These are phyloP conservation scores for Globisporangium nunn DNA, from an alignment of 352 stramenopile genomes.

Conservation along the genomic window DNA sequence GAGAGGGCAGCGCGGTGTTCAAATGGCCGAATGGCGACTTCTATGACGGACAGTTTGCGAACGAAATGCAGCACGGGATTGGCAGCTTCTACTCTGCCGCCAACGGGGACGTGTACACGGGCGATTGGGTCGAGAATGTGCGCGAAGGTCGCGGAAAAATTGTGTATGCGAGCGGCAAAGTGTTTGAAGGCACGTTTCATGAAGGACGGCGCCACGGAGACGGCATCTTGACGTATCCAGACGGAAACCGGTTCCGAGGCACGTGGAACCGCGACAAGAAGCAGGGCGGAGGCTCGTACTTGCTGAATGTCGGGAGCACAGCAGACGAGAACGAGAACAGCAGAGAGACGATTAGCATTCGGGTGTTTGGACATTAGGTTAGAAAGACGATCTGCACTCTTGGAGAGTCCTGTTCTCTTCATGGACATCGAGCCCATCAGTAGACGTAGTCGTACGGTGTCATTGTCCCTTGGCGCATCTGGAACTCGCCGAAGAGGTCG, in stretches of 20 bases:
- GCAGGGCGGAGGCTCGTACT: slow-evolving; percentile 73
- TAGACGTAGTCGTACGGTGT: slow-evolving; percentile 66
- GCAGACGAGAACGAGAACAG: slow-evolving; percentile 3
- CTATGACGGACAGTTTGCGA: slow-evolving; percentile 74
- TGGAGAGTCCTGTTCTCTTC: no score
- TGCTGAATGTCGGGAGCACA: slow-evolving; percentile 25
- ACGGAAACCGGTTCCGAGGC: slow-evolving; percentile 81
- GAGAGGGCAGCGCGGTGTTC: slow-evolving; percentile 74
- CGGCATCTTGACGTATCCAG: slow-evolving; percentile 73
- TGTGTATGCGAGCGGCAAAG: slow-evolving; percentile 68
- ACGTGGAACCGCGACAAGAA: slow-evolving; percentile 86
- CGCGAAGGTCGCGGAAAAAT: slow-evolving; percentile 73
- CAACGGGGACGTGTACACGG: slow-evolving; percentile 55
- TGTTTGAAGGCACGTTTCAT: slow-evolving; percentile 83
- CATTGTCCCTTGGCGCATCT: slow-evolving; percentile 55
- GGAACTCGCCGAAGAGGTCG: slow-evolving; percentile 55
- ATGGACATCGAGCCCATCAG: slow-evolving; percentile 10
- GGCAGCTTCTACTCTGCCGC: slow-evolving; percentile 57
- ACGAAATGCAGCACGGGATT: slow-evolving; percentile 74
- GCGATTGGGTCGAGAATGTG: slow-evolving; percentile 79
- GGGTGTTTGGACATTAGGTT: slow-evolving; percentile 37
- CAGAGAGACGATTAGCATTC: slow-evolving; percentile 17
- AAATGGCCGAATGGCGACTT: slow-evolving; percentile 81
- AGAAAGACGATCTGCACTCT: neutral
- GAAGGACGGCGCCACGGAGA: slow-evolving; percentile 65